These are phyloP conservation scores for Pichia thaimueangensis DNA, from an alignment of 805 yeast genomes.

Conservation along the genomic window DNA sequence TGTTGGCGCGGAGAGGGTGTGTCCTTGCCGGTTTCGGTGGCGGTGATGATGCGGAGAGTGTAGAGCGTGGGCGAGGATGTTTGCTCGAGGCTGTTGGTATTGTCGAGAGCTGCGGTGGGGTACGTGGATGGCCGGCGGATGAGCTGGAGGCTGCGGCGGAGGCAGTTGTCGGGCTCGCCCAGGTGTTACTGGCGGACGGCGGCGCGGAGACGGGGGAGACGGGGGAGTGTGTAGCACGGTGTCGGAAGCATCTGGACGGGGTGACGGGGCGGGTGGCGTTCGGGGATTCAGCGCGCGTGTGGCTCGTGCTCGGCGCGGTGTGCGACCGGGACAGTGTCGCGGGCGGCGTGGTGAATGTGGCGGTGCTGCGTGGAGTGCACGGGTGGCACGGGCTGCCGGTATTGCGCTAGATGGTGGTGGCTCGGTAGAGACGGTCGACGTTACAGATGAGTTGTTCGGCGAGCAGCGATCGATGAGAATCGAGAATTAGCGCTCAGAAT, in stretches of 20 bases:
- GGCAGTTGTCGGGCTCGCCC: conserved; percentile 5
- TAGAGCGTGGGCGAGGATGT: not conserved
- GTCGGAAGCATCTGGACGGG: conserved; percentile 2
- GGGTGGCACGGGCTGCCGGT: conserved; percentile 8
- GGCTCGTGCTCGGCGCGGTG: conserved; percentile 1
- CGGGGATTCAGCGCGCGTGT: not conserved
- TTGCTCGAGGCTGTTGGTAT: not conserved
- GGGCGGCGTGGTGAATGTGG: not conserved
- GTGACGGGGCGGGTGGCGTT: not conserved
- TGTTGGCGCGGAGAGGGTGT: conserved; percentile 9
- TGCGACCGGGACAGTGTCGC: conserved; percentile 1
- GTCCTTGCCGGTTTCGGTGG: conserved; percentile 1
- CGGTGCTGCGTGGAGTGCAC: conserved; percentile 1
- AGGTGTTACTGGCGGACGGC: too few relatives aligned
- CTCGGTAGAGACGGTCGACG: too few relatives aligned
- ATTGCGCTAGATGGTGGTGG: not conserved
- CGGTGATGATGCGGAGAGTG: not conserved
- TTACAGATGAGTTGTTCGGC: too few relatives aligned
- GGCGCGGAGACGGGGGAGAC: too few relatives aligned
- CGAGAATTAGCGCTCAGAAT: too few relatives aligned
- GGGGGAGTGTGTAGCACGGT: not conserved
- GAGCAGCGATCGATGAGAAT: too few relatives aligned
- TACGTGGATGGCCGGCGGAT: not conserved
- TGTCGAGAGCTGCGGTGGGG: not conserved
- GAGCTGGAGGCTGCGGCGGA: conserved; percentile 3